Conservation (phyloP, 306 rosid species). For the Quercus ilex region DNA sequence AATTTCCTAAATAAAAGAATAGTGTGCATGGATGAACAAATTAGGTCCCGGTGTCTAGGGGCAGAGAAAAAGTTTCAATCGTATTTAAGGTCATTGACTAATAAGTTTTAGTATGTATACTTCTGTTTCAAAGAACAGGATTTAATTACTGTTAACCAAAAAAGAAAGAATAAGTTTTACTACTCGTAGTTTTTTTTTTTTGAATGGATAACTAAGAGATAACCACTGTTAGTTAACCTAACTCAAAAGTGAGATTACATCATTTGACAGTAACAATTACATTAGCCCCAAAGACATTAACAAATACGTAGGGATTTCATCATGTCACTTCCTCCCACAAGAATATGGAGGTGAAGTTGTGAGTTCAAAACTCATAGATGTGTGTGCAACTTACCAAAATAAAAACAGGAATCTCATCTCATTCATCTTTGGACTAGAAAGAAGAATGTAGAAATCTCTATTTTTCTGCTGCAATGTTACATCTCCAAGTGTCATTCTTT, state of each 20-base stretch:
- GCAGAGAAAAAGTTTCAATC: neutral
- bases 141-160: too few relatives aligned
- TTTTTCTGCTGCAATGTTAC: neutral
- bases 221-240: neutral
- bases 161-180: too few relatives aligned
- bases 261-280: neutral
- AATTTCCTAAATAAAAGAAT: neutral
- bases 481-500: neutral
- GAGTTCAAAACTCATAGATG: too few relatives aligned
- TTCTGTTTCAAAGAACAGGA: neutral
- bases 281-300: neutral
- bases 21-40: neutral
- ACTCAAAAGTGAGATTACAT: neutral
- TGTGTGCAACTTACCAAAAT: neutral
- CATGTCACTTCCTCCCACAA: too few relatives aligned
- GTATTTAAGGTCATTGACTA: neutral
- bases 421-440: neutral
- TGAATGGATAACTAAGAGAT: too few relatives aligned
- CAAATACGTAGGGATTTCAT: neutral
- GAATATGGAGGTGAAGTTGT: too few relatives aligned
- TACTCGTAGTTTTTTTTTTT: too few relatives aligned
- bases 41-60: neutral
- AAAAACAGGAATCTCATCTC: neutral
- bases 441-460: neutral
- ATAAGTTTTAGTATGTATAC: neutral